Evolutionary conservation across 2,329 filamentous ascomycete genomes (phyloP), one percentile per base, ranked within the genome.

Genomic region (Hypoxylon sp.): DNA sequence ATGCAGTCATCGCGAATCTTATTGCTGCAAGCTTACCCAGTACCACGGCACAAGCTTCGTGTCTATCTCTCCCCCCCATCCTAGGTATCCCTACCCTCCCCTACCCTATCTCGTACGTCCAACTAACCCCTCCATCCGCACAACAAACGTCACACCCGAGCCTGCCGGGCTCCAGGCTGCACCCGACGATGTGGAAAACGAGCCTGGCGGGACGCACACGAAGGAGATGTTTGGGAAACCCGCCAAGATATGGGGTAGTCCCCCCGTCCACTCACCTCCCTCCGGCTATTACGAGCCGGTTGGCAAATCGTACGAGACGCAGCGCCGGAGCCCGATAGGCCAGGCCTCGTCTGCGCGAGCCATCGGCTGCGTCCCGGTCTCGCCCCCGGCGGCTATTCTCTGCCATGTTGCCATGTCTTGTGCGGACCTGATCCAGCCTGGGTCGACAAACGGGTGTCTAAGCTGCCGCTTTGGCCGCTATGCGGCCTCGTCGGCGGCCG

Each of bases 271-370:
- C n/a, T n/a, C n/a, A n/a, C n/a, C n/a, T n/a, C n/a, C n/a, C 40
- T 40, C 38, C 48, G 48, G 52, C 46, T 57, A 60, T 52, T 38
- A 40, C 40, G 15, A 26, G 48, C n/a, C 15, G 21, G n/a, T 56
- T 48, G 40, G 51, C 27, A 48, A 56, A 59, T 57, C 56, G 49
- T 62, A 60, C 56, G 56, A 62, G 60, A 55, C 27, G 31, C 40
- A 48, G 17, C 24, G 47, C 45, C 31, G 31, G 31, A 50, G 15
- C 48, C 40, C 37, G 38, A 24, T 54, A 38, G 35, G 53, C 46
- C 49, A 50, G 45, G 48, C 3, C 46, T 43, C 15, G 18, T 27
- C 45, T 27, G n/a, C n/a, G n/a, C n/a, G n/a, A 45, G 40, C 35
- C 20, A 35, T 18, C 31, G 21, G 45, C 48, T 33, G 40, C 26